Base-by-base conservation (phyloP, 2,329 filamentous ascomycete genomes). In the Apiospora aurea region DNA sequence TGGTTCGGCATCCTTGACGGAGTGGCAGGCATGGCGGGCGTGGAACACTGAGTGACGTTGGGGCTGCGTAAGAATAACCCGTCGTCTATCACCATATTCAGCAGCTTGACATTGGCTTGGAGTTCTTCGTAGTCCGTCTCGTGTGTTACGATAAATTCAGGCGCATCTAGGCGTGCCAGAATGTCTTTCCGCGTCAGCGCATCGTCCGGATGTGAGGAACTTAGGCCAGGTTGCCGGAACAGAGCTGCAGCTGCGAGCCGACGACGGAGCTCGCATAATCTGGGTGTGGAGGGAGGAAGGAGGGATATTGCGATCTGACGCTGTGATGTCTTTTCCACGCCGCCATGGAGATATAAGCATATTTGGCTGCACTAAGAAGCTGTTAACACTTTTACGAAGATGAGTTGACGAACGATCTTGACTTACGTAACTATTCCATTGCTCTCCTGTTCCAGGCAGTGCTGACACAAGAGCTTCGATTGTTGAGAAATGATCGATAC, bases 71-170 rank as follows among this genome's bases (percentile, higher is more conserved):
- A 41, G 51, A 78, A 74, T 71, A 77, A 80, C 75, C 81, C 93
- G 72, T 92, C 89, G 73, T 94, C 93, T 69, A 98, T 85, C 21
- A 90, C 92, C 51, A 94, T 88, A 78, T 96, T 92, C 6, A 98
- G 87, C 26, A 97, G 87, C 3, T 87, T 82, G 4, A 93, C 85
- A 21, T 90, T 85, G 2, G 93, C 90, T 46, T 87, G 85, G 1
- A 98, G 87, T 71, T 91, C 86, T 21, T 85, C 84, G 81, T 93
- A 97, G 81, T 97, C 84, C 0, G 91, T 93, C 43, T 85, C 76
- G 21, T 83, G 83, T 4, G 80, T 85, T 75, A 92, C 83, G 29
- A 81, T 78, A 76, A 92, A 92, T 34, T 87, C 83, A 0, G 84
- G 80, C 6, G 81, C 77, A 16, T 81, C 77, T 13, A 92, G 82